Evolutionary conservation across 805 yeast genomes (phyloP).

Genomic region (Metschnikowia drakensbergensis): DNA sequence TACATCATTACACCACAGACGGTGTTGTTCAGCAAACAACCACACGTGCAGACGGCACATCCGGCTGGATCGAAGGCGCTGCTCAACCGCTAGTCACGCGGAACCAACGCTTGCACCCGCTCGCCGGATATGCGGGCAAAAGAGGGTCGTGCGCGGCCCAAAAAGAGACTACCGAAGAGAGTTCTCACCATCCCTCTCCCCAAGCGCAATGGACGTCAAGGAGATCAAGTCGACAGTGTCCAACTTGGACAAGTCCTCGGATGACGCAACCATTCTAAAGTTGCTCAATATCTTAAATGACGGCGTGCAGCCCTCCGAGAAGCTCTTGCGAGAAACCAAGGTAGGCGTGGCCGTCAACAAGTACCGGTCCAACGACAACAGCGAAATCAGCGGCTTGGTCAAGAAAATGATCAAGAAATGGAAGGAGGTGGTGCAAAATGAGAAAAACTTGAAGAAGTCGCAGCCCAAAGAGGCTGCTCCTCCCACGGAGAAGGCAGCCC

Average conservation of each 20-base stretch:
- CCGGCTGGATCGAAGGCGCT: no score
- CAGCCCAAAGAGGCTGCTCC: conserved; percentile 9
- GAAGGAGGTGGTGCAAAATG: conserved; percentile 82
- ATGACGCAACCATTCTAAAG: conserved; percentile 59
- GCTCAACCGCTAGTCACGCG: no score
- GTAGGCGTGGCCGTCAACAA: conserved; percentile 97
- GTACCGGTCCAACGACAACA: conserved; percentile 62
- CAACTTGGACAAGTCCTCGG: conserved; percentile 69
- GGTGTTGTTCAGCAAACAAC: neutral
- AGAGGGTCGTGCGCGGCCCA: neutral
- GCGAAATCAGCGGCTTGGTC: conserved; percentile 68
- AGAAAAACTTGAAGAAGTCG: conserved; percentile 44
- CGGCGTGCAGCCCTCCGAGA: conserved; percentile 80
- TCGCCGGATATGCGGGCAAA: no score
- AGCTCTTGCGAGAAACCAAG: conserved; percentile 83
- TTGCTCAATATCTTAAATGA: conserved; percentile 61
- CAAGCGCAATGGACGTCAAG: conserved; percentile 53
- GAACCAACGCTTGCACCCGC: no score
- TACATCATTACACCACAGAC: neutral
- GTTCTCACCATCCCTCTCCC: neutral
- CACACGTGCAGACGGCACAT: no score
- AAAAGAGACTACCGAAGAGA: neutral
- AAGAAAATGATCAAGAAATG: conserved; percentile 79
- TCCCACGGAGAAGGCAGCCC: conserved; percentile 1
- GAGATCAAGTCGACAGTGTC: conserved; percentile 69